phyloP scores from a whole-genome alignment of 139 green algal species.

The Astrephomene gubernaculifera region DNA sequence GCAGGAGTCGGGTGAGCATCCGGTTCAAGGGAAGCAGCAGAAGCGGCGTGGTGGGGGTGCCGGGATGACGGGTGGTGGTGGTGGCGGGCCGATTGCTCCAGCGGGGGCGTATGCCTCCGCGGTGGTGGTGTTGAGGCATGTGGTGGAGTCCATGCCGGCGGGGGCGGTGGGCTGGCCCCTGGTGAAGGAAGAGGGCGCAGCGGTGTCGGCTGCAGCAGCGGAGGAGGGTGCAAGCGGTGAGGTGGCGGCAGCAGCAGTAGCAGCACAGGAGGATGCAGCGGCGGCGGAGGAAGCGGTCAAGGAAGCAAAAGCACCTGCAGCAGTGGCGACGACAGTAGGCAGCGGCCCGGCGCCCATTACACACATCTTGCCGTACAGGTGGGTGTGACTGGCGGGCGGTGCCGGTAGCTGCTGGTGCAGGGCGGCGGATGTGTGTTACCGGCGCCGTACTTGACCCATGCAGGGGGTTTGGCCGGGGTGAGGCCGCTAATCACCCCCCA shows the following conservation, averaged over 20 bases:
- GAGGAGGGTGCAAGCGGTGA: background rate
- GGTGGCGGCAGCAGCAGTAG: background rate
- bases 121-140: background rate
- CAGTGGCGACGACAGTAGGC: background rate
- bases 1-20: background rate
- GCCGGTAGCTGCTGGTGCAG: too few relatives aligned
- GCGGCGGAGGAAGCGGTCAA: background rate
- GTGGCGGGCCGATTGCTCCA: too few relatives aligned
- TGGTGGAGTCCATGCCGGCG: constrained; percentile 19
- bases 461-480: too few relatives aligned
- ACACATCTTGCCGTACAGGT: constrained; percentile 40
- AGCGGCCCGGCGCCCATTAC: constrained; percentile 16
- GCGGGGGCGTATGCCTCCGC: too few relatives aligned
- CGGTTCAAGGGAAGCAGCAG: background rate
- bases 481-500: too few relatives aligned
- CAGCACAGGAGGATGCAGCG: too few relatives aligned
- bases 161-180: constrained; percentile 8
- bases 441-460: too few relatives aligned
- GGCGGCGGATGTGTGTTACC: too few relatives aligned
- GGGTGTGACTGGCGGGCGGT: background rate
- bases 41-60: too few relatives aligned
- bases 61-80: too few relatives aligned
- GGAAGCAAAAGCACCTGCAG: too few relatives aligned
- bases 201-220: background rate
- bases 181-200: constrained; percentile 4